phyloP scores from a whole-genome alignment of 768 basidiomycete genomes.

The Brasilioporus rufonigricans region DNA sequence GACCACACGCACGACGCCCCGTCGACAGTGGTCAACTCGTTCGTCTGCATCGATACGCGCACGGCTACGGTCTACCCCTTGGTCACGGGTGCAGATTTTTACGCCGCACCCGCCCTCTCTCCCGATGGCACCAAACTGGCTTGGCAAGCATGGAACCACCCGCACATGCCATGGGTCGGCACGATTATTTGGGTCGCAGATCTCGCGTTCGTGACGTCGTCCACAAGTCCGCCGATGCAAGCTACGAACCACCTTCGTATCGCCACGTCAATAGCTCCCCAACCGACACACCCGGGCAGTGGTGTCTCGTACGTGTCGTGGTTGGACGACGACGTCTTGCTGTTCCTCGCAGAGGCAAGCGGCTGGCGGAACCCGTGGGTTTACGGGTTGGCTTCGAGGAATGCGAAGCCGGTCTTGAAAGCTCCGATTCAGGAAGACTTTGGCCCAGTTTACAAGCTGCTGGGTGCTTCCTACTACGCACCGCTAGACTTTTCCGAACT shows the following conservation, averaged over 20 bases:
- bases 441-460: constrained; percentile 1
- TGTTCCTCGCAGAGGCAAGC: constrained; percentile 4
- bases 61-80: background rate
- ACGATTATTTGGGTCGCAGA: background rate
- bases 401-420: background rate
- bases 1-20: background rate
- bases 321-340: background rate
- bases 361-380: constrained; percentile 7
- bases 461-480: constrained; percentile 3
- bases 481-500: background rate
- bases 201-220: background rate
- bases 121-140: constrained; percentile 1
- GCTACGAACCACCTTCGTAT: background rate
- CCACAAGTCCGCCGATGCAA: background rate
- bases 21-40: background rate
- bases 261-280: background rate
- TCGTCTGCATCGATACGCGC: background rate
- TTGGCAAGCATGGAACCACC: constrained; percentile 3
- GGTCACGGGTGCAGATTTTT: constrained; percentile 2
- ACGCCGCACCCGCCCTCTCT: background rate
- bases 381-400: background rate
- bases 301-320: constrained; percentile 2
- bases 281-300: background rate
- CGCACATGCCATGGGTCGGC: constrained; percentile 3
- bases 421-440: background rate